A percentile compares a stretch with the other conserved stretches of the same genome.
Evolutionary conservation across 441 rosid species (phyloP).

Genomic region (Bocquillonia castaneifolia): DNA sequence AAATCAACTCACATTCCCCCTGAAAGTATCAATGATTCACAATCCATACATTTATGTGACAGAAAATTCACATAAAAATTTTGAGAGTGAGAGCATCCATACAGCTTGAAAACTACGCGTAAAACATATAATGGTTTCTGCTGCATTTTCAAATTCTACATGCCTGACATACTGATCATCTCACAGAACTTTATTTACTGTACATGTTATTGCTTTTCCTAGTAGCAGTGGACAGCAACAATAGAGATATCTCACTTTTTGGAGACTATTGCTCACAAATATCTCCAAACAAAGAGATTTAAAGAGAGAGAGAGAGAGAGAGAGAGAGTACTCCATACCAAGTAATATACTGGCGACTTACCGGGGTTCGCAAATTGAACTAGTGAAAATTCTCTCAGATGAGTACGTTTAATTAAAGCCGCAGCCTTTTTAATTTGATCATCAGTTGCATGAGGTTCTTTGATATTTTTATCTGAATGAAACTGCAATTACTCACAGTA

Average conservation of each 20-base stretch:
- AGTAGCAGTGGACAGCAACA: background rate
- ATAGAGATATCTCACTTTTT: no score
- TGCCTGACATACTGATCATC: background rate
- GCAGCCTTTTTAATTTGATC: conserved; percentile 69
- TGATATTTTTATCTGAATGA: conserved; percentile 36
- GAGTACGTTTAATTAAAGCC: conserved; percentile 64
- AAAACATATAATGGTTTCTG: background rate
- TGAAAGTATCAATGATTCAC: background rate
- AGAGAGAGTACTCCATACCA: no score
- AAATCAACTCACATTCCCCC: background rate
- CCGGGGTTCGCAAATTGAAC: conserved; percentile 31
- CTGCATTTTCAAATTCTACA: background rate
- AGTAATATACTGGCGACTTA: conserved; percentile 4
- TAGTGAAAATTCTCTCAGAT: conserved; percentile 42
- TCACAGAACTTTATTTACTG: background rate
- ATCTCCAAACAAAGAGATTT: no score
- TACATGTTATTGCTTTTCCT: background rate
- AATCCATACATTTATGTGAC: background rate
- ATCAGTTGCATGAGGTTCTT: conserved; percentile 59
- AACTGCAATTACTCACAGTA: conserved; percentile 42
- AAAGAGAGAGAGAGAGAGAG: no score
- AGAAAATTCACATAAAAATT: background rate
- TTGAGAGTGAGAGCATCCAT: background rate
- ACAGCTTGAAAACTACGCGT: background rate
- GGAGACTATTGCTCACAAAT: no score